Conservation (phyloP, 768 basidiomycete species). For the Astraeus odoratus region DNA sequence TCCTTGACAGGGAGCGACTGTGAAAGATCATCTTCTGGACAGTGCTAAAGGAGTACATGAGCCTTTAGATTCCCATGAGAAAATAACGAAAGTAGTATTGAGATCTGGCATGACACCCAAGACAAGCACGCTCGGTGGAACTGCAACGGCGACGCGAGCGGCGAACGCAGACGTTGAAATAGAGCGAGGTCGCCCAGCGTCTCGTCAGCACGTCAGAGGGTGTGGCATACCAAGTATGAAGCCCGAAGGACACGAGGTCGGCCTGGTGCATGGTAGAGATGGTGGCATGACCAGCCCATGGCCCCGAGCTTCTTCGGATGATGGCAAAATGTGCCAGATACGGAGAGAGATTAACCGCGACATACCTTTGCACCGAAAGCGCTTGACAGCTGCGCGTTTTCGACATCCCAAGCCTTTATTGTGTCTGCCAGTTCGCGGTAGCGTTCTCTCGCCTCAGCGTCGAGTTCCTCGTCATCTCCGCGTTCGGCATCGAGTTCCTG, state of each 20-base stretch:
- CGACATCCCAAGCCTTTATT: conserved; percentile 68
- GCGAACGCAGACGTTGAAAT: background rate
- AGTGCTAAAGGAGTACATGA: conserved; percentile 28
- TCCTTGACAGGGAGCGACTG: conserved; percentile 42
- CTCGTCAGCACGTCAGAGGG: background rate
- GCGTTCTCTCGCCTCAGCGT: conserved; percentile 60
- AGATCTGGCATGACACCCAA: too few relatives aligned
- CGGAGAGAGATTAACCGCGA: conserved; percentile 10
- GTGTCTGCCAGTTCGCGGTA: conserved; percentile 75
- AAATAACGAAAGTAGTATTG: background rate
- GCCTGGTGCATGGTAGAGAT: conserved; percentile 5
- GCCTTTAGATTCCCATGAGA: background rate
- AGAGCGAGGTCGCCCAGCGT: background rate
- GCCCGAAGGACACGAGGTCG: conserved; percentile 15
- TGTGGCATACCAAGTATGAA: background rate
- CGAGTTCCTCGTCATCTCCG: conserved; percentile 55
- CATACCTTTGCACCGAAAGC: conserved; percentile 61
- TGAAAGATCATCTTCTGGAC: conserved; percentile 42
- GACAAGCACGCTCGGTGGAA: too few relatives aligned
- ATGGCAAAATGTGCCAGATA: background rate
- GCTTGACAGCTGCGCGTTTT: conserved; percentile 70
- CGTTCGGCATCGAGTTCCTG: conserved; percentile 65
- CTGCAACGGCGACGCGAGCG: too few relatives aligned
- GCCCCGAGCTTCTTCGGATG: conserved; percentile 4
- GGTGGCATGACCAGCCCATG: conserved; percentile 5